Conservation (phyloP, 192 early-diverging fungal species). For the Cladochytrium replicatum region DNA sequence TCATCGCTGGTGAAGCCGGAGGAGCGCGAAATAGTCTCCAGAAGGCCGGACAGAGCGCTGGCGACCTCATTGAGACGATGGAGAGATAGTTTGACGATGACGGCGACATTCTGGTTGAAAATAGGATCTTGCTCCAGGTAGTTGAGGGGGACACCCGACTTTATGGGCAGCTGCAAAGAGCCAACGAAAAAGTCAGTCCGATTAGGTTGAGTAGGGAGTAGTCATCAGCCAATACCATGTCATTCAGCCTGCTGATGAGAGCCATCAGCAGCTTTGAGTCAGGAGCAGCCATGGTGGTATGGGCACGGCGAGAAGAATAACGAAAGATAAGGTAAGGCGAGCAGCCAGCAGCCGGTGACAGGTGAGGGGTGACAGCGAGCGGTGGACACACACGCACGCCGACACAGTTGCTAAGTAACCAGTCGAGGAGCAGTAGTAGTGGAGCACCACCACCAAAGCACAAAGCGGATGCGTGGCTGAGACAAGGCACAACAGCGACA, state of each 20-base stretch:
- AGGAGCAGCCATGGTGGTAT: background rate
- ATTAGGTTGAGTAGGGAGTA: background rate
- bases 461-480: too few relatives aligned
- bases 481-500: too few relatives aligned
- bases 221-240: background rate
- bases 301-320: too few relatives aligned
- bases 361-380: too few relatives aligned
- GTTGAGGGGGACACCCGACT: constrained; percentile 53
- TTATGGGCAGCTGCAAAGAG: constrained; percentile 58
- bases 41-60: constrained; percentile 51
- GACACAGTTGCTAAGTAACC: too few relatives aligned
- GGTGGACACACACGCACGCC: too few relatives aligned
- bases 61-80: constrained; percentile 62
- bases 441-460: too few relatives aligned
- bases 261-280: background rate
- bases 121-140: constrained; percentile 64
- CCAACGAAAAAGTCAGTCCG: background rate
- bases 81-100: constrained; percentile 67
- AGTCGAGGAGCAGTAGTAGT: too few relatives aligned
- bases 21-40: constrained; percentile 55
- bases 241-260: background rate
- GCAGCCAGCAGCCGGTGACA: too few relatives aligned
- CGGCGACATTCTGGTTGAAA: constrained; percentile 65
- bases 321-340: too few relatives aligned
- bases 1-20: constrained; percentile 19